A percentile compares a stretch with the other conserved stretches of the same genome.
Evolutionary conservation across 2,329 filamentous ascomycete genomes (phyloP).

Genomic region (Madurella mycetomatis): DNA sequence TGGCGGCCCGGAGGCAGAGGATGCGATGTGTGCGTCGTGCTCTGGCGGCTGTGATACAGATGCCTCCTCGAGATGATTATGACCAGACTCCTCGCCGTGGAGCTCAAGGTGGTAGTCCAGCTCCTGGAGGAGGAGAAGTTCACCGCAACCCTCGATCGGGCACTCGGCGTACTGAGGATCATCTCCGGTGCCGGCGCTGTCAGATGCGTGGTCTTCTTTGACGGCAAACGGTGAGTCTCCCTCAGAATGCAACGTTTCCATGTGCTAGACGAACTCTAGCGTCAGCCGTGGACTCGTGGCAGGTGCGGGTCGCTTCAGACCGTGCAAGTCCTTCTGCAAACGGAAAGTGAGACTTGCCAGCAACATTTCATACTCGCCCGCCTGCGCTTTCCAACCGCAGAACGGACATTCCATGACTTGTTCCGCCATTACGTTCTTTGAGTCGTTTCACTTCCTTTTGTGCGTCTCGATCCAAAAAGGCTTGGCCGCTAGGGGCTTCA

Average conservation of each 20-base stretch:
- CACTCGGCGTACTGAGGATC: conserved; percentile 47
- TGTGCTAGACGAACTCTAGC: conserved; percentile 22
- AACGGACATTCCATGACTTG: conserved; percentile 31
- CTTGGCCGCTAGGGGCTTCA: background rate
- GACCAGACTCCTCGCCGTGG: conserved; percentile 48
- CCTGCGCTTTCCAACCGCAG: conserved; percentile 31
- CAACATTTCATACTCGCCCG: conserved; percentile 34
- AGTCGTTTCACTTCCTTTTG: background rate
- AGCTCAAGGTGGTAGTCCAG: conserved; percentile 57
- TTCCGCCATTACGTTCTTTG: conserved; percentile 11
- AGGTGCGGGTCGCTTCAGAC: background rate
- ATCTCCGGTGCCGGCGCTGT: conserved; percentile 23
- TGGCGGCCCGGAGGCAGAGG: conserved; percentile 8
- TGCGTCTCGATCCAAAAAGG: background rate
- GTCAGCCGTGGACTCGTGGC: background rate
- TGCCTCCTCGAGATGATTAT: background rate
- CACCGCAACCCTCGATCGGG: conserved; percentile 54
- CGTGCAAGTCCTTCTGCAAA: background rate
- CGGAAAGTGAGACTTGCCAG: conserved; percentile 27
- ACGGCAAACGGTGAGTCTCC: conserved; percentile 23
- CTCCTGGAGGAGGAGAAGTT: conserved; percentile 49
- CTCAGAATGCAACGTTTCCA: conserved; percentile 29
- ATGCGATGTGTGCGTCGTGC: background rate
- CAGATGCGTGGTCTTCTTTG: conserved; percentile 22
- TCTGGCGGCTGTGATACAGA: background rate